Percentiles rank a stretch among this genome's conserved stretches.
phyloP scores from a whole-genome alignment of 345 rosid species.

The Mercurialis annua region DNA sequence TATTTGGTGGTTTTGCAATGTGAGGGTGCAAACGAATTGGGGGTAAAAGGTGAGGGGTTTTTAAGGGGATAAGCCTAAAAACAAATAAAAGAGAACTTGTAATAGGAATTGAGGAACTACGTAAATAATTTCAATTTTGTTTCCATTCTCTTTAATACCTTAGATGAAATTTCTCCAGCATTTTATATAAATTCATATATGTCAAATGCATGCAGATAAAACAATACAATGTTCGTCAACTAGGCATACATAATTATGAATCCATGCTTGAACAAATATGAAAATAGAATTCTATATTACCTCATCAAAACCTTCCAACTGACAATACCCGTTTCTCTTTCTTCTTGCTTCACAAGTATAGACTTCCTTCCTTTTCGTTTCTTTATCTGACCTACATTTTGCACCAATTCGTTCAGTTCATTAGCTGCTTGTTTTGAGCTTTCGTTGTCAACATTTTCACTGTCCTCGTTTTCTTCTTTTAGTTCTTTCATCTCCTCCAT shows the following conservation, averaged over 20 bases:
- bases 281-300: conserved; percentile 31
- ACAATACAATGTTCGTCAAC: neutral
- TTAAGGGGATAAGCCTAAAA: too few species aligned
- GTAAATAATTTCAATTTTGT: too few species aligned
- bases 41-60: too few species aligned
- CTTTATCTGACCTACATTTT: conserved; percentile 28
- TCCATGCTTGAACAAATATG: neutral
- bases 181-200: neutral
- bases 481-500: conserved; percentile 62
- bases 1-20: too few species aligned
- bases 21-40: too few species aligned
- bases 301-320: conserved; percentile 74
- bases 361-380: conserved; percentile 71
- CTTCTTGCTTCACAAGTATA: conserved; percentile 92
- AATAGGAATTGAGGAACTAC: too few species aligned
- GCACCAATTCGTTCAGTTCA: conserved; percentile 46
- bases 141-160: neutral
- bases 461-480: conserved; percentile 59
- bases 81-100: neutral
- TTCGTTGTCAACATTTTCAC: conserved; percentile 35
- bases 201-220: neutral
- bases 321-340: conserved; percentile 88
- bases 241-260: neutral
- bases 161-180: neutral
- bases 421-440: conserved; percentile 40